Conservation (phyloP, 352 stramenopile genomes). For the Phytopythium boreale region DNA sequence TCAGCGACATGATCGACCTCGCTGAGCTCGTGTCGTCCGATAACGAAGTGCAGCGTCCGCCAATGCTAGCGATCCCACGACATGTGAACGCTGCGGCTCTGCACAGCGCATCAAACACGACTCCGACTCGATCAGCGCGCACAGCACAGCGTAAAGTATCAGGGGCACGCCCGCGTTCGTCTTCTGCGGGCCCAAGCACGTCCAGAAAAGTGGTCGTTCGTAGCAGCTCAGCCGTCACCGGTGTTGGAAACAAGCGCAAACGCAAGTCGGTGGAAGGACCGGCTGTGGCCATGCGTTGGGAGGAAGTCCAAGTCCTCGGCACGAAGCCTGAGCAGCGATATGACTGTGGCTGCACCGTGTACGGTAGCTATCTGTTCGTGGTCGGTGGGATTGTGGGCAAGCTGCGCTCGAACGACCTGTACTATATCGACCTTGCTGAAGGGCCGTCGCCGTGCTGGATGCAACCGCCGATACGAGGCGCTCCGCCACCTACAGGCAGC, state of each 20-base stretch:
- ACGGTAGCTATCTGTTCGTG: slow-evolving; percentile 40
- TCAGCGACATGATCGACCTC: slow-evolving; percentile 56
- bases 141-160: slow-evolving; percentile 1
- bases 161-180: background rate
- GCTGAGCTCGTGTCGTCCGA: slow-evolving; percentile 50
- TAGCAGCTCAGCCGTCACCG: background rate
- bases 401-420: slow-evolving; percentile 47
- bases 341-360: slow-evolving; percentile 48
- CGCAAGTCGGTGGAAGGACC: slow-evolving; percentile 27
- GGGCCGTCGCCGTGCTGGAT: slow-evolving; percentile 24
- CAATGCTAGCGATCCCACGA: background rate
- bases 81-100: slow-evolving; percentile 1
- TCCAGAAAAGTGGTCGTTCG: slow-evolving; percentile 3
- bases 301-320: slow-evolving; percentile 24
- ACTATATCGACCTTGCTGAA: slow-evolving; percentile 36
- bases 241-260: slow-evolving; percentile 15
- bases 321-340: slow-evolving; percentile 37
- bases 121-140: background rate
- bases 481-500: slow-evolving; percentile 32
- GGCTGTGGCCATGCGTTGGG: slow-evolving; percentile 32
- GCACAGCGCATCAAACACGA: background rate
- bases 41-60: slow-evolving; percentile 12
- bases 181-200: background rate
- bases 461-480: slow-evolving; percentile 29
- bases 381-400: slow-evolving; percentile 61